Evolutionary conservation across 805 yeast species (phyloP), one percentile per base, ranked within the genome.

Genomic region (Torulaspora maleeae): DNA sequence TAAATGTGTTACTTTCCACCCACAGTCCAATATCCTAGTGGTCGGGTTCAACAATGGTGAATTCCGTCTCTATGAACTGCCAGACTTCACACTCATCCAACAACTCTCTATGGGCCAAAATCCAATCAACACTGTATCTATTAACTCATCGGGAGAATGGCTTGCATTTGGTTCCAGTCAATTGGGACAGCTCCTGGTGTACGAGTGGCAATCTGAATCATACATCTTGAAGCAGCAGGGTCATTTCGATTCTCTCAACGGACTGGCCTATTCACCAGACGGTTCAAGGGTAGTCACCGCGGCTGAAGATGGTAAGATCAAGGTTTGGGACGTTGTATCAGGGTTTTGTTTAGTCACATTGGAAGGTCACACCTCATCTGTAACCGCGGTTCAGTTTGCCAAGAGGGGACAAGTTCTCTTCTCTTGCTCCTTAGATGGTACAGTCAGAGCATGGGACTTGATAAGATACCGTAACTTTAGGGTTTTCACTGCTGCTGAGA

Each of bases 191-290:
- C 70, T 93, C 48, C 69, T 93, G 46, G 99, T 93, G 0, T 93
- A 95, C 73, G 99, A 93, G 73, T 93, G 99, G 99, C 96, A 93
- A 69, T 86, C 95, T 4, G 99, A 93, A 64, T 86, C 96, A 0
- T 93, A 91, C 61, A 84, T 93, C 38, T 72, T 93, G 53, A 90
- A 91, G 62, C 99, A 93, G 63, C 99, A 93, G 67, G 97, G 98
- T 19, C 99, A 93, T 67, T 91, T 86, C 60, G 99, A 93, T 64
- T 74, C 96, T 0, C 78, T 89, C 64, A 91, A 88, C 59, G 75
- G 88, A 12, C 62, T 93, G 36, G 79, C 84, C 27, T 93, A 93
- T 59, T 87, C 97, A 0, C 96, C 97, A 0, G 99, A 93, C 70
- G 99, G 98, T 0, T 78, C 95, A 2, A 76, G 88, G 56, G 75